Base-by-base conservation (phyloP, 2,329 filamentous ascomycete genomes). In the Xylaria sp. region DNA sequence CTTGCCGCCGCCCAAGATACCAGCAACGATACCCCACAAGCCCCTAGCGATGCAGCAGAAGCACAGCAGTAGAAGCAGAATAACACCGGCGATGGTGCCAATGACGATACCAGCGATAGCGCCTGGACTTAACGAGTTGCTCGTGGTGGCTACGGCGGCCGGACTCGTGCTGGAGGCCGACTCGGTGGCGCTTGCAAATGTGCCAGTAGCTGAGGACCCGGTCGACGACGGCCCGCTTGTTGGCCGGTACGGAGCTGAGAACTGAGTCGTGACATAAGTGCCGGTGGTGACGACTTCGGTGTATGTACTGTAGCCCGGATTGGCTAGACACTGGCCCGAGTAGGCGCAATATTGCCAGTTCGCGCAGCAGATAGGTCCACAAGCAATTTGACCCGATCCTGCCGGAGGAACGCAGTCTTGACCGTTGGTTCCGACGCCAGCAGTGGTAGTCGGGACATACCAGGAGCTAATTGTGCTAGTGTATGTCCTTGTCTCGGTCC, bases 81-180 rank as follows among this genome's bases (percentile, higher is more conserved):
- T 80, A 42, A 93, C 83, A 69, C 90, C 92, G 14, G 86, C 85
- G 57, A 94, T 84, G 11, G 88, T 86, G 70, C 92, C 92, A 64
- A 94, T 90, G 72, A 94, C 92, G 75, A 94, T 94, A 68, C 92
- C 92, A 17, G 92, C 92, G 74, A 94, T 94, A 68, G 91, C 92
- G 61, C 92, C 92, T 51, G 85, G 86, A 74, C 89, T 92, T 62
- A 94, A 85, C 32, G 75, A 72, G 51, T 81, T 79, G 64, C 81
- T 81, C 32, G 81, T 79, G 45, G 75, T 82, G 74, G 79, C 81
- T 54, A 82, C 83, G 17, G 65, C 79, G 27, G 79, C 82, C 74
- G 77, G 75, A 14, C 75, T 76, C 57, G 83, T 84, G 54, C 84
- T 85, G 6, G 86, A 86, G 3, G 85, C 82, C n/a, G 86, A 85